Evolutionary conservation across 1,139 yeast genomes (phyloP), one percentile per base, ranked within the genome.

Genomic region (Zygoascus hellenicus): DNA sequence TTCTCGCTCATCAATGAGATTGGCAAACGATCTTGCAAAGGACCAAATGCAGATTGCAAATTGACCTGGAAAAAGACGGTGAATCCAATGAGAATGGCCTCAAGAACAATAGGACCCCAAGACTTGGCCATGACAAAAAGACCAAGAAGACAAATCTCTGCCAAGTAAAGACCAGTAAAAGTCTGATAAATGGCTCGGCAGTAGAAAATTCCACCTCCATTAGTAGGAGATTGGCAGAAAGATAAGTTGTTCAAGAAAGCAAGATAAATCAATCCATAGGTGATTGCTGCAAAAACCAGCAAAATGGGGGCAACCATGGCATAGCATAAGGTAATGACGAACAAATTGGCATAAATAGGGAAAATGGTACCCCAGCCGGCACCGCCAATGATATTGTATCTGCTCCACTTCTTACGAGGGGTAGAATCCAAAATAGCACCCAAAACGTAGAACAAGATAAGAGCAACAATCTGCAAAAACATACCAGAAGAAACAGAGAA

Each of bases 81-180:
- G 53, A 76, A 71, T 13, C 72, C 78, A 13, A 88, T 59, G 48
- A 81, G 71, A 49, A 87, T 74, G 7, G 78, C 83, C 65, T 85
- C 88, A 47, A 92, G 69, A 13, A 78, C 90, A 54, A 90, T 76
- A 42, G 96, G 95, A 36, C 96, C 97, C 96, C 96, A 90, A 49
- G 95, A 86, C 73, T 88, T 87, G 54, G 95, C 94, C 59, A 89
- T 88, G 26, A 81, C 87, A 63, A 89, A 88, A 54, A 92, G 72
- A 48, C 95, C 97, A 54, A 90, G 68, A 61, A 92, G 62, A 70
- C 96, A 87, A 30, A 89, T 66, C 66, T 92, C 92, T 16, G 94
- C 95, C 55, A 92, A 67, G 65, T 92, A 92, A 41, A 92, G 67
- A 49, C 97, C 97, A 37, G 85, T 82, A 61, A 92, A 80, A 0